Evolutionary conservation across 1,284 basidiomycete genomes (phyloP).

Genomic region (Sporisorium reilianum): DNA sequence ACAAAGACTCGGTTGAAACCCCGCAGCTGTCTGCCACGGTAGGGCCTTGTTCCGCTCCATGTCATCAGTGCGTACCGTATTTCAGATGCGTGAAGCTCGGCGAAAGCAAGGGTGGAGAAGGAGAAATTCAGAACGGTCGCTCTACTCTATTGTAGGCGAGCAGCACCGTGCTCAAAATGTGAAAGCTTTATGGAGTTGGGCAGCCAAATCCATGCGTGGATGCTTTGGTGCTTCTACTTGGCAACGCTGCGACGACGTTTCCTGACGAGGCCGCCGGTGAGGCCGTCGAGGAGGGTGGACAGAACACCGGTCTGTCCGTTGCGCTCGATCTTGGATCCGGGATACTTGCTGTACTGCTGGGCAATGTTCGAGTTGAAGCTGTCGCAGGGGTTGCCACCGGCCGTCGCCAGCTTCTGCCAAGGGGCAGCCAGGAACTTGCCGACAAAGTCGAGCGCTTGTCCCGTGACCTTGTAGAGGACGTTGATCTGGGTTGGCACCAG

Average conservation of each 20-base stretch:
- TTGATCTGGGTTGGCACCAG: constrained; percentile 50
- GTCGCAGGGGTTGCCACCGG: constrained; percentile 47
- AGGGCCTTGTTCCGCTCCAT: too few relatives aligned
- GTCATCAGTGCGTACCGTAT: too few relatives aligned
- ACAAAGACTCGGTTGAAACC: too few relatives aligned
- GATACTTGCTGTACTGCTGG: constrained; percentile 39
- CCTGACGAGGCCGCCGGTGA: too few relatives aligned
- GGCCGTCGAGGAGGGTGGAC: constrained; percentile 20
- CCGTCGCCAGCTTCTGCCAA: constrained; percentile 36
- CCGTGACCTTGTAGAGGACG: constrained; percentile 46
- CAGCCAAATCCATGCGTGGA: too few relatives aligned
- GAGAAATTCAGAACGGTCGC: too few relatives aligned
- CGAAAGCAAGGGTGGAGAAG: too few relatives aligned
- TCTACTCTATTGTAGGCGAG: too few relatives aligned
- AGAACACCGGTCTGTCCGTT: constrained; percentile 29
- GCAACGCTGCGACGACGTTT: constrained; percentile 16
- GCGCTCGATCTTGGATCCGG: constrained; percentile 42
- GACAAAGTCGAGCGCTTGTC: constrained; percentile 49
- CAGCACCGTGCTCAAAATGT: too few relatives aligned
- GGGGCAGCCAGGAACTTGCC: constrained; percentile 32
- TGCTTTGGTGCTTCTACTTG: background rate
- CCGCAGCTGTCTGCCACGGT: too few relatives aligned
- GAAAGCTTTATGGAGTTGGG: too few relatives aligned
- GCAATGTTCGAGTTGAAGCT: constrained; percentile 32
- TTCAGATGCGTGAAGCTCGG: too few relatives aligned